Evolutionary conservation across 345 rosid species (phyloP).

Genomic region (Angophora floribunda): DNA sequence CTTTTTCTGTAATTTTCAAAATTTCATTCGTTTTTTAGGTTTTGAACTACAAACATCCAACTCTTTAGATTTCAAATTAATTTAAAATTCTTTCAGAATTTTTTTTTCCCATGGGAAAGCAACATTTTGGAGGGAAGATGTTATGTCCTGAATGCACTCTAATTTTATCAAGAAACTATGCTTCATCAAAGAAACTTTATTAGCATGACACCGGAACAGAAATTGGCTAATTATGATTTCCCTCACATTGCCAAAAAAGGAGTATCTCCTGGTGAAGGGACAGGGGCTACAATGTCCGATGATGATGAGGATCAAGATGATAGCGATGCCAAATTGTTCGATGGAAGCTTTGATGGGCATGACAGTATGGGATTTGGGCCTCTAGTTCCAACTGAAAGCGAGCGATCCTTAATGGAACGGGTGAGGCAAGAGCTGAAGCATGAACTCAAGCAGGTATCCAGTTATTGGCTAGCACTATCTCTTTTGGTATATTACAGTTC

Average conservation of each 20-base stretch:
- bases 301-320: conserved; percentile 75
- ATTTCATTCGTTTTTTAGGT: neutral
- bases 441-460: conserved; percentile 71
- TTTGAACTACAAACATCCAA: neutral
- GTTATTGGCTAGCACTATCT: neutral
- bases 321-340: conserved; percentile 46
- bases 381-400: conserved; percentile 70
- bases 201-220: neutral
- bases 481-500: neutral
- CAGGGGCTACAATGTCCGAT: conserved; percentile 86
- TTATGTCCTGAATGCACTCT: neutral
- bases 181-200: neutral
- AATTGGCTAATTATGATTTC: neutral
- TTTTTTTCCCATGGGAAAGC: neutral
- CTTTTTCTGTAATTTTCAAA: neutral
- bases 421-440: conserved; percentile 83
- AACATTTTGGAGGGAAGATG: neutral
- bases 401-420: conserved; percentile 86
- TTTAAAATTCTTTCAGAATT: neutral
- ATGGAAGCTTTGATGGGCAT: conserved; percentile 34
- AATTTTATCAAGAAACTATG: neutral
- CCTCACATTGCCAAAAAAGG: conserved; percentile 25
- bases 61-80: neutral
- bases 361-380: conserved; percentile 83
- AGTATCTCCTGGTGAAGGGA: conserved; percentile 72